Evolutionary conservation across 2,329 filamentous ascomycete species (phyloP).

Genomic region (Colletotrichum scovillei): DNA sequence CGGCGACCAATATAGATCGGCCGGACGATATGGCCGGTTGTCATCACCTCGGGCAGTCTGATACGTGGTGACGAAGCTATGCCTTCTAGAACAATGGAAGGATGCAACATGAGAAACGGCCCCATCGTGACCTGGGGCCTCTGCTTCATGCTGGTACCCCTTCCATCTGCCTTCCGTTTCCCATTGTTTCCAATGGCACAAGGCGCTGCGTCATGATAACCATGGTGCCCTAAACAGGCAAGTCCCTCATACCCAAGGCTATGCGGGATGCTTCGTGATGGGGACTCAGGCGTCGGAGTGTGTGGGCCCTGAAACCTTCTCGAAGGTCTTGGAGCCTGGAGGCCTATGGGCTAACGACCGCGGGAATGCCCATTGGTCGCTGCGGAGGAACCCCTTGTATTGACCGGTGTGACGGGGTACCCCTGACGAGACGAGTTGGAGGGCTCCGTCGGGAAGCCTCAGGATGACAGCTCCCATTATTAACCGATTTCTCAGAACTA

Average conservation of each 20-base stretch:
- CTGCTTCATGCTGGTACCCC: conserved; percentile 17
- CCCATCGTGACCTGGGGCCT: conserved; percentile 12
- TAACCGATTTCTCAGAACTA: conserved; percentile 19
- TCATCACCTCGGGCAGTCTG: conserved; percentile 5
- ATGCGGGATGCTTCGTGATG: conserved; percentile 30
- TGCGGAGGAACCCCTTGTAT: conserved; percentile 4
- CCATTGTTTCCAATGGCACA: conserved; percentile 25
- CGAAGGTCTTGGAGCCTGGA: conserved; percentile 28
- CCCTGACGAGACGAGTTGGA: conserved; percentile 8
- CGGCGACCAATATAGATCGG: conserved; percentile 15
- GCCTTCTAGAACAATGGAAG: conserved; percentile 32
- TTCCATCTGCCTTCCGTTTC: conserved; percentile 29
- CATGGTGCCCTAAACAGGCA: conserved; percentile 23
- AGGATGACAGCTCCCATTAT: conserved; percentile 25
- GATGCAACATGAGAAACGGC: background rate
- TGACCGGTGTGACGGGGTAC: conserved; percentile 12
- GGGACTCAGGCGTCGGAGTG: conserved; percentile 13
- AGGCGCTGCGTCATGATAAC: conserved; percentile 31
- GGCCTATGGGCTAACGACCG: conserved; percentile 30
- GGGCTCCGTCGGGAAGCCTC: conserved; percentile 25
- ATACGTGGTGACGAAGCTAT: conserved; percentile 20
- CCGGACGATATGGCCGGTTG: conserved; percentile 11
- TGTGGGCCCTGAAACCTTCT: conserved; percentile 38
- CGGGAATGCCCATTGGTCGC: conserved; percentile 35
- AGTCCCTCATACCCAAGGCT: conserved; percentile 30